Evolutionary conservation across 306 rosid genomes (phyloP).

Genomic region (apple (Malus domestica)): DNA sequence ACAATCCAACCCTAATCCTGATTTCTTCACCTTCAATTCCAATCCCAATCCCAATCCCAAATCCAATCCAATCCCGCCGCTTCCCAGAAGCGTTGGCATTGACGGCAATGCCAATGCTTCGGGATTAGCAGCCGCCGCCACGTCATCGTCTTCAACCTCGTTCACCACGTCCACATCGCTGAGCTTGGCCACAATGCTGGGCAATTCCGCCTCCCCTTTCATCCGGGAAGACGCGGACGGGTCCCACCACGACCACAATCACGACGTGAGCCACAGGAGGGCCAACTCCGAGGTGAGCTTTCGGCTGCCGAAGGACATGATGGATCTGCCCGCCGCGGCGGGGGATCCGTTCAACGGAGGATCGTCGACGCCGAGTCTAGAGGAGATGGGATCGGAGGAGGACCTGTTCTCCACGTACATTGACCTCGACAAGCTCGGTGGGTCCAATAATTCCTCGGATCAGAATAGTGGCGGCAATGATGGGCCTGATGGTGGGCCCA

Average conservation of each 20-base stretch:
- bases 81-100: not conserved
- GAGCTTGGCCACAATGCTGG: conserved; percentile 9
- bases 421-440: conserved; percentile 83
- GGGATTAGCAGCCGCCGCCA: not conserved
- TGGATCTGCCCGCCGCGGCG: conserved; percentile 47
- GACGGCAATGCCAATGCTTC: conserved; percentile 13
- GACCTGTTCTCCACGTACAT: conserved; percentile 95
- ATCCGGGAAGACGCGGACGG: not conserved
- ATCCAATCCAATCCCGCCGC: conserved; percentile 6
- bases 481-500: not conserved
- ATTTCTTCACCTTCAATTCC: not conserved
- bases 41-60: conserved; percentile 4
- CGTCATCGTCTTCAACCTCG: conserved; percentile 13
- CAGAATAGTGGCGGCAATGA: conserved; percentile 32
- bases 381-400: conserved; percentile 95
- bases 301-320: conserved; percentile 72
- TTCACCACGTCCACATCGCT: conserved; percentile 10
- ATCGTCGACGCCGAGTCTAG: conserved; percentile 72
- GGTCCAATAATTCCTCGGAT: conserved; percentile 40
- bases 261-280: conserved; percentile 44
- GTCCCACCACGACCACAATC: conserved; percentile 31
- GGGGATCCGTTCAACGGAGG: conserved; percentile 82
- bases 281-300: conserved; percentile 73
- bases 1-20: conserved; percentile 18
- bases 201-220: not conserved